Conservation (phyloP, 75 land plant genomes). For the Picea sitchensis region DNA sequence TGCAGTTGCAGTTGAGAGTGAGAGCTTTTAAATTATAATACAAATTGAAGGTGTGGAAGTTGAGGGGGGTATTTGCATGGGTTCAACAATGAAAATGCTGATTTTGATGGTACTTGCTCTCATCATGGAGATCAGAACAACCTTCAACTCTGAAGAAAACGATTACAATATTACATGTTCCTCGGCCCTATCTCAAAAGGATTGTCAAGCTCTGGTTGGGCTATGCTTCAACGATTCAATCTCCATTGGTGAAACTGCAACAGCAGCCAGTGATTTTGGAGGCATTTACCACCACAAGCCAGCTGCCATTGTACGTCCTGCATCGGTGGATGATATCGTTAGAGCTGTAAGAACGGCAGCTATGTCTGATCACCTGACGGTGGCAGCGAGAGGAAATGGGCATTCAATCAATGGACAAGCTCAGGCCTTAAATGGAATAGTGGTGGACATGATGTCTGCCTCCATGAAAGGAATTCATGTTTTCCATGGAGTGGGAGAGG, state of each 20-base stretch:
- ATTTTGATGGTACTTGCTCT: background rate
- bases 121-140: background rate
- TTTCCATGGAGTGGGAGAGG: background rate
- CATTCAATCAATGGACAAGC: conserved; percentile 58
- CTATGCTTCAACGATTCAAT: background rate
- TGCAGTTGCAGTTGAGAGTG: too few relatives aligned
- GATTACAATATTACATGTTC: background rate
- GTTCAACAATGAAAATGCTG: background rate
- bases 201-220: background rate
- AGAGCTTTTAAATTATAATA: too few relatives aligned
- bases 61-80: background rate
- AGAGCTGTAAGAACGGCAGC: conserved; percentile 17
- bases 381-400: conserved; percentile 38
- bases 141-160: background rate
- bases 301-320: conserved; percentile 30
- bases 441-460: conserved; percentile 42
- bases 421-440: conserved; percentile 47
- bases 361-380: conserved; percentile 13
- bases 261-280: conserved; percentile 23
- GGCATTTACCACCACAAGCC: conserved; percentile 19
- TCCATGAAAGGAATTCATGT: conserved; percentile 18
- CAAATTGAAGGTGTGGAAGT: too few relatives aligned
- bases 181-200: background rate
- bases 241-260: background rate
- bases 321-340: conserved; percentile 23